Evolutionary conservation across 116 monocot species (phyloP).

Genomic region (Thalassia testudinum): DNA sequence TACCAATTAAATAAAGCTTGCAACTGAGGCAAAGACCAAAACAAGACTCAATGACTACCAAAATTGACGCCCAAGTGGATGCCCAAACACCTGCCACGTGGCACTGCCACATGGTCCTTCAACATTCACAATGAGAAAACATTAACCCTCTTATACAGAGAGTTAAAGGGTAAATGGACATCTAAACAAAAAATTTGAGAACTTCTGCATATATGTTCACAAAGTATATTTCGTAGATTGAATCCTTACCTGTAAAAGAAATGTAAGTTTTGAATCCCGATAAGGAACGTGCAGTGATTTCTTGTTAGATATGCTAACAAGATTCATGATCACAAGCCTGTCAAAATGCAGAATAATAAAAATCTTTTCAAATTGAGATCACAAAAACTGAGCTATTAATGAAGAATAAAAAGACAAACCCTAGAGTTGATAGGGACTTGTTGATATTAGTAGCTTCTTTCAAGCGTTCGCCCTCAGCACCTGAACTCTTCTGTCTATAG

Average conservation of each 20-base stretch:
- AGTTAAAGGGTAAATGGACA: too few relatives aligned
- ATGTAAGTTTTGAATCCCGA: constrained; percentile 95
- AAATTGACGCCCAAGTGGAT: too few relatives aligned
- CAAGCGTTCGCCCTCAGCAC: constrained; percentile 94
- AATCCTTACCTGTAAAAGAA: constrained; percentile 79
- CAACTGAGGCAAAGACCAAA: too few relatives aligned
- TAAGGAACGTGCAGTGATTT: constrained; percentile 86
- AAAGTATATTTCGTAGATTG: too few relatives aligned
- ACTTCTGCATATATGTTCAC: too few relatives aligned
- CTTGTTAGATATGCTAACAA: constrained; percentile 56
- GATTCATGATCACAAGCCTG: constrained; percentile 99
- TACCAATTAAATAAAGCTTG: too few relatives aligned
- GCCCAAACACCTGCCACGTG: too few relatives aligned
- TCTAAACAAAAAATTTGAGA: too few relatives aligned
- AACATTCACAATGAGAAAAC: too few relatives aligned
- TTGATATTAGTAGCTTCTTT: constrained; percentile 99
- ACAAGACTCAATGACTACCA: too few relatives aligned
- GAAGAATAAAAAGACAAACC: constrained; percentile 13
- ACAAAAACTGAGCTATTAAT: background rate
- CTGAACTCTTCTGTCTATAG: constrained; percentile 88
- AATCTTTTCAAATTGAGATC: background rate
- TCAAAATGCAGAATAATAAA: background rate
- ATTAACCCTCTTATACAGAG: too few relatives aligned
- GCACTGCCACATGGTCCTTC: too few relatives aligned
- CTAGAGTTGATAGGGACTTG: constrained; percentile 94